Conservation (phyloP, 768 basidiomycete species). For the Pulveroboletus sp. region DNA sequence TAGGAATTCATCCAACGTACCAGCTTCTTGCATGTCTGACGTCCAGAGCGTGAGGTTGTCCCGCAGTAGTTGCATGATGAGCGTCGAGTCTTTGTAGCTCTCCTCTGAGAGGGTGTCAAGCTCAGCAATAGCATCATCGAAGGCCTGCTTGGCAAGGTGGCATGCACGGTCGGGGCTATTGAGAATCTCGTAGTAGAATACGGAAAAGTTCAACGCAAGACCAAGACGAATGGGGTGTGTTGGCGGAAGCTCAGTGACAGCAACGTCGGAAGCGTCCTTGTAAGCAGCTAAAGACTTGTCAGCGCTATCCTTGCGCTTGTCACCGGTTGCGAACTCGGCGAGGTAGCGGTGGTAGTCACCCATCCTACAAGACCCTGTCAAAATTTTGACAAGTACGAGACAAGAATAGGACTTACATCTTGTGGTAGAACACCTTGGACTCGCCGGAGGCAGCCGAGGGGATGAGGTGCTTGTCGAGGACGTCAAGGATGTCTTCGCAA, state of each 20-base stretch:
- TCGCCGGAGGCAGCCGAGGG: slow-evolving; percentile 96
- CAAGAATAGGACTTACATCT: slow-evolving; percentile 66
- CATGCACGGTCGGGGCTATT: slow-evolving; percentile 98
- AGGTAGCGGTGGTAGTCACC: slow-evolving; percentile 99
- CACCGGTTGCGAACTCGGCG: slow-evolving; percentile 96
- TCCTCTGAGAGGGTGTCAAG: slow-evolving; percentile 98
- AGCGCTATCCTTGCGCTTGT: slow-evolving; percentile 94
- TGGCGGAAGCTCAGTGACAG: slow-evolving; percentile 90
- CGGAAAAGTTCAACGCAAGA: slow-evolving; percentile 98
- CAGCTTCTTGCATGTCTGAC: slow-evolving; percentile 93
- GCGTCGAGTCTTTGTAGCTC: slow-evolving; percentile 98
- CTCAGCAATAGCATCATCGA: slow-evolving; percentile 98
- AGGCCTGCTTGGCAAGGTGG: slow-evolving; percentile 98
- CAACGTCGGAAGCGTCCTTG: slow-evolving; percentile 97
- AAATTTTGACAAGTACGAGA: neutral
- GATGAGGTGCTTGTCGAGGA: slow-evolving; percentile 96
- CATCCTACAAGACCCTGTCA: slow-evolving; percentile 60
- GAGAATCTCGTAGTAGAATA: slow-evolving; percentile 99
- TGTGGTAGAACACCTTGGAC: slow-evolving; percentile 99
- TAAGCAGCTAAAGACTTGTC: slow-evolving; percentile 97
- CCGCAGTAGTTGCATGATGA: slow-evolving; percentile 94
- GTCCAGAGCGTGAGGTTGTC: slow-evolving; percentile 99
- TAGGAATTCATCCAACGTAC: slow-evolving; percentile 38
- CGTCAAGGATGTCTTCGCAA: slow-evolving; percentile 97
- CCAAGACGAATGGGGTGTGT: slow-evolving; percentile 99